Evolutionary conservation across 2,329 filamentous ascomycete genomes (phyloP).

Genomic region (Sclerotinia minor): DNA sequence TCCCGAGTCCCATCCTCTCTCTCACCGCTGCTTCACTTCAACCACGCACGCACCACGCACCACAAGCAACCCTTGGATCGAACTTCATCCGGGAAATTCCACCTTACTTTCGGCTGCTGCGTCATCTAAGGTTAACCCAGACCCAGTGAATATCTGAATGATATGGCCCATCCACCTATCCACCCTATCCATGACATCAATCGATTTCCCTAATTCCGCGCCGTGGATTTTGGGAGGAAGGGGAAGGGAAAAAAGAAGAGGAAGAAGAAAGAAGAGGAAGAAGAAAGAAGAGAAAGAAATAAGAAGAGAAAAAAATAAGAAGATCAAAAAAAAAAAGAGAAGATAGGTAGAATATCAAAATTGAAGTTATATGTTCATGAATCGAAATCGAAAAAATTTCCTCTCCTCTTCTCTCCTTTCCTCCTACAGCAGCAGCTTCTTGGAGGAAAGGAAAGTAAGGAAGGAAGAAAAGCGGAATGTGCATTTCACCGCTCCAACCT

Average conservation of each 20-base stretch:
- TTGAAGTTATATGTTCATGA: conserved; percentile 18
- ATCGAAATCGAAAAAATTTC: not conserved
- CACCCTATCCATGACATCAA: not conserved
- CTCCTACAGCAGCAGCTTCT: no score
- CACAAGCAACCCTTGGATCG: no score
- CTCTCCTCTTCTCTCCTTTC: not conserved
- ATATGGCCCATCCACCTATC: no score
- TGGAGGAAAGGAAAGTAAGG: not conserved
- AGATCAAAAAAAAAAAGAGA: not conserved
- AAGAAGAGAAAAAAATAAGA: not conserved
- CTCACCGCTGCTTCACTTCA: no score
- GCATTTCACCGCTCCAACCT: not conserved
- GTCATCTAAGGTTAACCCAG: no score
- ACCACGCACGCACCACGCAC: no score
- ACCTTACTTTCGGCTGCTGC: not conserved
- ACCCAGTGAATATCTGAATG: no score
- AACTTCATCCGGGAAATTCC: not conserved
- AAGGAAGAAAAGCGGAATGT: not conserved
- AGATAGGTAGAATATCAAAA: not conserved
- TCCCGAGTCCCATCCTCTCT: no score
- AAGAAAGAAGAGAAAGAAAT: not conserved
- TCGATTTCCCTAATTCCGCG: not conserved
- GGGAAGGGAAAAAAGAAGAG: not conserved
- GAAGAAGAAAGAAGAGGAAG: not conserved
- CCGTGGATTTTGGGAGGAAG: not conserved